These are phyloP conservation scores for Luffa aegyptiaca DNA, from an alignment of 306 rosid genomes.

Conservation along the genomic window DNA sequence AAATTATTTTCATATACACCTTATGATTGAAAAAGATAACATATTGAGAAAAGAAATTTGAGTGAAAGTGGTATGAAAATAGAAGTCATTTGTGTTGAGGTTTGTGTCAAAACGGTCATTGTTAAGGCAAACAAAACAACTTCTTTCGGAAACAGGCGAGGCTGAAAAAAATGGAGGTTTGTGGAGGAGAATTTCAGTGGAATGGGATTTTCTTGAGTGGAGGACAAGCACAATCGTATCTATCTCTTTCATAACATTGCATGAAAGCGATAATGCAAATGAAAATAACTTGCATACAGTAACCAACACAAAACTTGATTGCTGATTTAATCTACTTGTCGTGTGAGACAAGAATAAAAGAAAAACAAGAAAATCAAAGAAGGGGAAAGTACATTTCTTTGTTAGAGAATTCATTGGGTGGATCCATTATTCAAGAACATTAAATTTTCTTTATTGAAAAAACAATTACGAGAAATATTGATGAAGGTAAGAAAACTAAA, in stretches of 20 bases:
- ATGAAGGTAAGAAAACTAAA: too few species aligned
- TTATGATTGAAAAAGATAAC: neutral
- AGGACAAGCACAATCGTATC: neutral
- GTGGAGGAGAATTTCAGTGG: neutral
- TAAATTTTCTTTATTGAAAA: too few species aligned
- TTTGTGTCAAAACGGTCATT: neutral
- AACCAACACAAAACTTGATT: neutral
- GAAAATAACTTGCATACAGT: neutral
- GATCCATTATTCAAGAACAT: too few species aligned
- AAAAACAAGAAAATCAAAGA: too few species aligned
- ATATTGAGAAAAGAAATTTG: too few species aligned
- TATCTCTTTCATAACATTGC: neutral
- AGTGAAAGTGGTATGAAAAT: neutral
- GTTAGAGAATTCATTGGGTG: too few species aligned
- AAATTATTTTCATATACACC: too few species aligned
- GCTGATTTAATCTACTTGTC: too few species aligned
- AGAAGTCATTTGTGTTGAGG: neutral
- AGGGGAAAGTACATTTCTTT: too few species aligned
- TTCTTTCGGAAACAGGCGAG: neutral
- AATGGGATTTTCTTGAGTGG: neutral
- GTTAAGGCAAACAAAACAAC: neutral
- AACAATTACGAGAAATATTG: too few species aligned
- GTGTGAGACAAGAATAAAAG: neutral
- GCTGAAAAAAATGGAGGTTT: neutral
- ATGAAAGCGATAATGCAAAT: neutral